phyloP scores from a whole-genome alignment of 1,284 basidiomycete genomes.

The Apiotrichum sp. region DNA sequence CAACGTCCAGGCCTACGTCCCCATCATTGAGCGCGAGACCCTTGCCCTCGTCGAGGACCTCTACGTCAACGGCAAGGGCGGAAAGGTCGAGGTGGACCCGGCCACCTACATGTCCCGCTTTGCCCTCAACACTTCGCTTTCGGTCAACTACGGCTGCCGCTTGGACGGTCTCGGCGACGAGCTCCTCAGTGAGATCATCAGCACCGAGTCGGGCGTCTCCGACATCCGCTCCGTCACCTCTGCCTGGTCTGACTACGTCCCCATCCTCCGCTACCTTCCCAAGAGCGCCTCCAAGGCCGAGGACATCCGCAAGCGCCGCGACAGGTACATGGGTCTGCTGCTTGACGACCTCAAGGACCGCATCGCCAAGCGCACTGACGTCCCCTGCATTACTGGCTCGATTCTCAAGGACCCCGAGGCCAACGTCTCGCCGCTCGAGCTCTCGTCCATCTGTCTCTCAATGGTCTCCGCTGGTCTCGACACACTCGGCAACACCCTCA shows the following conservation, averaged over 20 bases:
- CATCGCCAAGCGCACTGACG: conserved; percentile 14
- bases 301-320: conserved; percentile 11
- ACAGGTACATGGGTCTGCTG: conserved; percentile 16
- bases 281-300: neutral
- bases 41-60: conserved; percentile 19
- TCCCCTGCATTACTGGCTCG: conserved; percentile 17
- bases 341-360: conserved; percentile 17
- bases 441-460: conserved; percentile 19
- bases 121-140: conserved; percentile 17
- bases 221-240: conserved; percentile 12
- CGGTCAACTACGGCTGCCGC: conserved; percentile 18
- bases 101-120: conserved; percentile 12
- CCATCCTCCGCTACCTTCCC: conserved; percentile 12
- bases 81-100: conserved; percentile 13
- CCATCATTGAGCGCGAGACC: conserved; percentile 19
- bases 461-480: conserved; percentile 21
- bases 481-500: conserved; percentile 20
- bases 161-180: conserved; percentile 11
- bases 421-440: conserved; percentile 14
- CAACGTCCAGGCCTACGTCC: conserved; percentile 14
- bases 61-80: conserved; percentile 11
- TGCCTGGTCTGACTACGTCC: conserved; percentile 15
- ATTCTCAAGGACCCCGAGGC: conserved; percentile 21
- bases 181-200: conserved; percentile 15
- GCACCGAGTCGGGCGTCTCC: conserved; percentile 11